Evolutionary conservation across 805 yeast genomes (phyloP).

Genomic region (Candida hungchunana): DNA sequence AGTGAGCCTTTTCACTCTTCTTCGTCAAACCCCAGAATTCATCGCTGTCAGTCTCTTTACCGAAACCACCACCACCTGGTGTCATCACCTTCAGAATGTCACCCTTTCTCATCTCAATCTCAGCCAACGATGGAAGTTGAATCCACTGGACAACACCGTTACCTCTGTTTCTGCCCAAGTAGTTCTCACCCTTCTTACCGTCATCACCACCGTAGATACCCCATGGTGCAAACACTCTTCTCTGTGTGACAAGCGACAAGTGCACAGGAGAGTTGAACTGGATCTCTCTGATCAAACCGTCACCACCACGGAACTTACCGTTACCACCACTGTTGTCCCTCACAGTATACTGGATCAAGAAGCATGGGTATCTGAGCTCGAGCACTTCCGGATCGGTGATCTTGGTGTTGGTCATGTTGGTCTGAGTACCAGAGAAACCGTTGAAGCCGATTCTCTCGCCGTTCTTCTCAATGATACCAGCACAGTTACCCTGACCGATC

Average conservation of each 20-base stretch:
- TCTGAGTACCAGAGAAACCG: slow-evolving; percentile 50
- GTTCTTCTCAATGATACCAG: slow-evolving; percentile 47
- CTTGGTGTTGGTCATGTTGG: slow-evolving; percentile 50
- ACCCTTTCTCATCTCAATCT: slow-evolving; percentile 33
- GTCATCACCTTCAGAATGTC: slow-evolving; percentile 35
- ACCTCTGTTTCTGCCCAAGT: slow-evolving; percentile 31
- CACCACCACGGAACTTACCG: slow-evolving; percentile 46
- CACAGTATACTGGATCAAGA: slow-evolving; percentile 41
- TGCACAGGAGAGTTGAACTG: slow-evolving; percentile 39
- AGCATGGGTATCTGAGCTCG: slow-evolving; percentile 49
- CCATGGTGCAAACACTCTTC: slow-evolving; percentile 51
- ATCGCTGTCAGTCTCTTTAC: slow-evolving; percentile 29
- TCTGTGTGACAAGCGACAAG: slow-evolving; percentile 44
- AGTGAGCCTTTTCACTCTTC: slow-evolving; percentile 4
- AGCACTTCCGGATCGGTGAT: slow-evolving; percentile 53
- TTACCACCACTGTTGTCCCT: slow-evolving; percentile 45
- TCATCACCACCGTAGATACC: slow-evolving; percentile 51
- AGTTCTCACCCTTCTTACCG: slow-evolving; percentile 46
- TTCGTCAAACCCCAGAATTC: slow-evolving; percentile 24
- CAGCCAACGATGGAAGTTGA: slow-evolving; percentile 31
- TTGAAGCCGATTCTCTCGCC: slow-evolving; percentile 67
- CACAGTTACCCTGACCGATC: slow-evolving; percentile 54
- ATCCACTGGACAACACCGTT: slow-evolving; percentile 31
- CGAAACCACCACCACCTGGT: slow-evolving; percentile 46
- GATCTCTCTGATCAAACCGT: slow-evolving; percentile 47